phyloP scores from a whole-genome alignment of 2,329 filamentous ascomycete genomes.

The Davidsoniella eucalypti region DNA sequence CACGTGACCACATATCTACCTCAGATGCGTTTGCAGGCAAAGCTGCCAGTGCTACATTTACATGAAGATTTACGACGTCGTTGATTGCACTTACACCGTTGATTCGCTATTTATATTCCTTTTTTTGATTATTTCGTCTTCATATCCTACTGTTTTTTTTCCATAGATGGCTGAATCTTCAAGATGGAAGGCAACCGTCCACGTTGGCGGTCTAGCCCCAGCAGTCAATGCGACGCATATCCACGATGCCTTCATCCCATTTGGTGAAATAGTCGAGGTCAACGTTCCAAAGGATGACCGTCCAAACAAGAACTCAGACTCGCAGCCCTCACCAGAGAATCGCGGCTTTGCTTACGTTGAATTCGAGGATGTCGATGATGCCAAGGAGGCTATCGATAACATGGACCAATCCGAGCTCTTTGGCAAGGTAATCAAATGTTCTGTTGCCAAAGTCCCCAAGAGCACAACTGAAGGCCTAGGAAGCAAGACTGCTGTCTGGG shows the following conservation, averaged over 20 bases:
- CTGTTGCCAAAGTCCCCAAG: conserved; percentile 81
- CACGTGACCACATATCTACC: conserved; percentile 9
- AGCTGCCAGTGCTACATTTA: neutral
- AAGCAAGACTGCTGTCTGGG: conserved; percentile 90
- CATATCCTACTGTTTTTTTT: neutral
- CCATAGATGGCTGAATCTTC: conserved; percentile 61
- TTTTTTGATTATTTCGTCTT: neutral
- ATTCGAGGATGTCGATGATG: conserved; percentile 72
- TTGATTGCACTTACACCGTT: neutral
- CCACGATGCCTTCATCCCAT: conserved; percentile 86
- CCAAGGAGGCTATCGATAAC: conserved; percentile 91
- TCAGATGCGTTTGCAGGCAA: neutral
- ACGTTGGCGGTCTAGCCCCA: conserved; percentile 75
- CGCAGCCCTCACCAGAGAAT: conserved; percentile 33
- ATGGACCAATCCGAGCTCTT: conserved; percentile 97
- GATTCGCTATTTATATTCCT: neutral
- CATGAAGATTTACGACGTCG: neutral
- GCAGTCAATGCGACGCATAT: conserved; percentile 60
- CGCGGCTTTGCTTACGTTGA: conserved; percentile 95
- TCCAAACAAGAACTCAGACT: conserved; percentile 32
- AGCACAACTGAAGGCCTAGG: conserved; percentile 73
- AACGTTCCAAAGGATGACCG: conserved; percentile 77
- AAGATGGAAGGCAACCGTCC: conserved; percentile 79
- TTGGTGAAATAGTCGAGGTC: conserved; percentile 88
- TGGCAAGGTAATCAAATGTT: conserved; percentile 81